Percentiles rank a stretch among this genome's conserved stretches.
Evolutionary conservation across 306 rosid genomes (phyloP).

Genomic region (Arachis hypogaea): DNA sequence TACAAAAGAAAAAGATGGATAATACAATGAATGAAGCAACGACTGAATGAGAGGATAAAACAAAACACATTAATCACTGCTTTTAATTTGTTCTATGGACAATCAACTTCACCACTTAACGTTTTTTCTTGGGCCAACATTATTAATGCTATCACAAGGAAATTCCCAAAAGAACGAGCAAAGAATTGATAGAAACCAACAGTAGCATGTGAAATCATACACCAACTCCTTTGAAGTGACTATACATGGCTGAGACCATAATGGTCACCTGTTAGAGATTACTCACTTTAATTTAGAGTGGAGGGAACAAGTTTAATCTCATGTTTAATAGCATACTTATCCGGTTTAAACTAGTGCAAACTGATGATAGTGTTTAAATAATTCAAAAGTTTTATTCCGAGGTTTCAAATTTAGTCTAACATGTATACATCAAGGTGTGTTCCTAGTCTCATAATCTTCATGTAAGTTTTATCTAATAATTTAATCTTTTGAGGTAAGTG

Average conservation of each 20-base stretch:
- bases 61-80: constrained; percentile 23
- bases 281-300: constrained; percentile 7
- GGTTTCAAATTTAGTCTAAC: too few relatives aligned
- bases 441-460: too few relatives aligned
- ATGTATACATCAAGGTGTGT: too few relatives aligned
- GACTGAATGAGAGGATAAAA: constrained; percentile 2
- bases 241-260: constrained; percentile 28
- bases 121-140: not conserved
- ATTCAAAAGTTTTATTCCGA: too few relatives aligned
- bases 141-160: constrained; percentile 34
- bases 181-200: constrained; percentile 34
- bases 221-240: constrained; percentile 43
- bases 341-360: too few relatives aligned
- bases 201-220: constrained; percentile 30
- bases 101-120: constrained; percentile 20
- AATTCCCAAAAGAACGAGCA: constrained; percentile 34
- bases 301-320: not conserved
- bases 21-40: not conserved
- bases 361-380: too few relatives aligned
- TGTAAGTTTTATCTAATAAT: too few relatives aligned
- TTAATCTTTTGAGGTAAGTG: too few relatives aligned
- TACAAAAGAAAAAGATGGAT: not conserved
- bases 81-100: constrained; percentile 32
- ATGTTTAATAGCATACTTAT: not conserved
- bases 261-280: constrained; percentile 30